Percentiles rank a stretch among this genome's conserved stretches.
phyloP scores from a whole-genome alignment of 1,139 yeast species.

The Meyerozyma sp. region DNA sequence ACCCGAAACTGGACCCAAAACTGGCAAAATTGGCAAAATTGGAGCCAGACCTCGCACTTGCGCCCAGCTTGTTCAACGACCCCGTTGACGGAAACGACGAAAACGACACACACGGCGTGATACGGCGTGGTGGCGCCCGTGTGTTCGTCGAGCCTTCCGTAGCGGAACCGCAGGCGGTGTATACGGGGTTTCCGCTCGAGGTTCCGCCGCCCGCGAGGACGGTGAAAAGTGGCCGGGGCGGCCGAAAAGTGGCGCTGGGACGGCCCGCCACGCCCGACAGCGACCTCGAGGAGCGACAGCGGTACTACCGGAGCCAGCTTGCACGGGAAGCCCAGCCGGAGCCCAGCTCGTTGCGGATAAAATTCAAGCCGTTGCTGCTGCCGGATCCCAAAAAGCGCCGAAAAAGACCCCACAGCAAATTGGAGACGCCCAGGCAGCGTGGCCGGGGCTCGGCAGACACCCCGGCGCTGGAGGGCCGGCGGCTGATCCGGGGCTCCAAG shows the following conservation, averaged over 20 bases:
- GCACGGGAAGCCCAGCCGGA: background rate
- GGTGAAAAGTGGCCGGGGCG: slow-evolving; percentile 12
- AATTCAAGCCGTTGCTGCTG: background rate
- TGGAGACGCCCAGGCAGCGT: slow-evolving; percentile 4
- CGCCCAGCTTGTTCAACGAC: background rate
- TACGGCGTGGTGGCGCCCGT: slow-evolving; percentile 11
- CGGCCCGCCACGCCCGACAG: slow-evolving; percentile 5
- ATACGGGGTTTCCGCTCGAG: slow-evolving; percentile 66
- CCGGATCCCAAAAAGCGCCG: slow-evolving; percentile 2
- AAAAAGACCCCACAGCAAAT: background rate
- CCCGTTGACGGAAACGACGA: background rate
- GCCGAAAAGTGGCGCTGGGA: slow-evolving; percentile 5
- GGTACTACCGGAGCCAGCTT: slow-evolving; percentile 3
- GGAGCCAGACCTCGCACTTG: background rate
- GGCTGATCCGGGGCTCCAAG: slow-evolving; percentile 11
- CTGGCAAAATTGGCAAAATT: too few relatives aligned
- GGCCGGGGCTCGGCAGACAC: slow-evolving; percentile 2
- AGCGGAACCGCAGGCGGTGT: slow-evolving; percentile 46
- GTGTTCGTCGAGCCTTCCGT: slow-evolving; percentile 54
- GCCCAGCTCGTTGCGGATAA: slow-evolving; percentile 1
- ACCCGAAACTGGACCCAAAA: background rate
- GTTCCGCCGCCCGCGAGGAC: slow-evolving; percentile 53
- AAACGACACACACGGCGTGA: slow-evolving; percentile 4
- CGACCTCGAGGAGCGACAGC: slow-evolving; percentile 8
- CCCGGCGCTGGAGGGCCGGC: slow-evolving; percentile 2